Conservation (phyloP, 164 flowering plant genomes). For the Vitis rotundifolia region DNA sequence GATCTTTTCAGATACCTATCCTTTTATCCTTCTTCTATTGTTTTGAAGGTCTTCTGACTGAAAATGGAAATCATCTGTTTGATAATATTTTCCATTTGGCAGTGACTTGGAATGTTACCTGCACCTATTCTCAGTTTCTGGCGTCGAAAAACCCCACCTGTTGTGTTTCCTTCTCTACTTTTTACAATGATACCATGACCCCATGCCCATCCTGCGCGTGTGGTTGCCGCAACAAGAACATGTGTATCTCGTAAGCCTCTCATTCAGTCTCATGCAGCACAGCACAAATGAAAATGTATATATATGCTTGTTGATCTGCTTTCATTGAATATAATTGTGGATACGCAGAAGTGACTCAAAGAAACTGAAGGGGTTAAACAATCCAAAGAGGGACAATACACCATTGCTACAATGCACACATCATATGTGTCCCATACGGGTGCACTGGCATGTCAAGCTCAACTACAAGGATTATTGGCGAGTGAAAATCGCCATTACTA, state of each 20-base stretch:
- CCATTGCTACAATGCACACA: constrained; percentile 69
- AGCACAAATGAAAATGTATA: neutral
- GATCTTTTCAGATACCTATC: no score
- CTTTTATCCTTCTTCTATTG: no score
- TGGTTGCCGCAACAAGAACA: constrained; percentile 66
- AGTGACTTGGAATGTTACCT: constrained; percentile 94
- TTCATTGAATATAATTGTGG: neutral
- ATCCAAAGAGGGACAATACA: constrained; percentile 54
- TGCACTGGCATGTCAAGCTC: constrained; percentile 72
- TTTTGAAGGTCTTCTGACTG: neutral
- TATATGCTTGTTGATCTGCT: neutral
- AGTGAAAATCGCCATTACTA: constrained; percentile 66
- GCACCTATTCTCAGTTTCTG: constrained; percentile 85
- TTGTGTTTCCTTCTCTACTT: constrained; percentile 74
- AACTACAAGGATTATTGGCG: constrained; percentile 83
- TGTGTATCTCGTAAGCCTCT: constrained; percentile 52
- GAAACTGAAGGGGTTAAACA: constrained; percentile 51
- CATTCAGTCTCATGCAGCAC: neutral
- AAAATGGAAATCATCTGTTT: neutral
- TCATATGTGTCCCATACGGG: constrained; percentile 69
- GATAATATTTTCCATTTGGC: constrained; percentile 23
- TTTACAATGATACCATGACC: constrained; percentile 66
- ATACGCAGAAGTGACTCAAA: constrained; percentile 60
- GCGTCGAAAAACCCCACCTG: constrained; percentile 68
- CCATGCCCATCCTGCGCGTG: constrained; percentile 76